Percentiles rank a stretch among this genome's conserved stretches.
These are phyloP conservation scores for Saturnispora quitensis DNA, from an alignment of 805 yeast genomes.

Conservation along the genomic window DNA sequence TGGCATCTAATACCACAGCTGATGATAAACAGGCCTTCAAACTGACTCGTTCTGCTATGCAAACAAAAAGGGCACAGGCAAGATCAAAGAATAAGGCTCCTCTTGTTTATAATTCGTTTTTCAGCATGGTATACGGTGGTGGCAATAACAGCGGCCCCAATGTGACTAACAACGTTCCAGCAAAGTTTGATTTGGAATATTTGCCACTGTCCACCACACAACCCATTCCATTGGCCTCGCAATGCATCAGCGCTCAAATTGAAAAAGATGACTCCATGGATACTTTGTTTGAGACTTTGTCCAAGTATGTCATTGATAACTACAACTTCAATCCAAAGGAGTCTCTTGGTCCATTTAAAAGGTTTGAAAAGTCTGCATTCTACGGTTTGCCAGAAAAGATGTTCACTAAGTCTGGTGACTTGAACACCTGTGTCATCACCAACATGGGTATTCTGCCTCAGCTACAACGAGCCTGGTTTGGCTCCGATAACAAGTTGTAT, in stretches of 20 bases:
- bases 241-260: slow-evolving; percentile 51
- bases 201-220: slow-evolving; percentile 43
- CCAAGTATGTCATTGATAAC: slow-evolving; percentile 58
- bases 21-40: background rate
- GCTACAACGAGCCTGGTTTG: slow-evolving; percentile 76
- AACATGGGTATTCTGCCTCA: slow-evolving; percentile 80
- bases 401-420: slow-evolving; percentile 1
- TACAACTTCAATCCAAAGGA: slow-evolving; percentile 42
- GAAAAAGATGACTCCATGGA: slow-evolving; percentile 51
- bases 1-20: slow-evolving; percentile 1
- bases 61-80: slow-evolving; percentile 21
- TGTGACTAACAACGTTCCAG: background rate
- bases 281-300: slow-evolving; percentile 45
- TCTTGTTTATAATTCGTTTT: slow-evolving; percentile 1
- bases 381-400: slow-evolving; percentile 67
- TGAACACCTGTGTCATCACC: slow-evolving; percentile 34
- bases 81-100: slow-evolving; percentile 11
- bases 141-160: background rate
- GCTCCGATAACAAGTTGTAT: slow-evolving; percentile 68
- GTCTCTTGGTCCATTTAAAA: slow-evolving; percentile 47
- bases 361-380: slow-evolving; percentile 65
- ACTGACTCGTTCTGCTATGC: slow-evolving; percentile 18
- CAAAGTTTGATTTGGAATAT: slow-evolving; percentile 25
- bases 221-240: slow-evolving; percentile 51
- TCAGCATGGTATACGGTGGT: slow-evolving; percentile 5